Evolutionary conservation across 208 protist genomes (phyloP).

Genomic region (Trypanosoma cruzi): DNA sequence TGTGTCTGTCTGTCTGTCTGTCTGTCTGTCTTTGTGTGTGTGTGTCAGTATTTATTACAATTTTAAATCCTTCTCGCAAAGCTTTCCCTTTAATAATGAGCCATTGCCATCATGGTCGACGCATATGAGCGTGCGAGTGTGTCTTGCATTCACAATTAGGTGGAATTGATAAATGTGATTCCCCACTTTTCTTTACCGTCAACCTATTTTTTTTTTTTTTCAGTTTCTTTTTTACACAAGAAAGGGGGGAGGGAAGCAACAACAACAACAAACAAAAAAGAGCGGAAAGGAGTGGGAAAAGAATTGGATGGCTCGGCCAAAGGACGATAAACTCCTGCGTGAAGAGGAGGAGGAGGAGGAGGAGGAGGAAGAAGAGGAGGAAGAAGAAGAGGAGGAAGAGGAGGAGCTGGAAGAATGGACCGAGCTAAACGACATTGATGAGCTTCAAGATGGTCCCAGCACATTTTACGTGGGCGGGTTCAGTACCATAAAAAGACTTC

Average conservation of each 20-base stretch:
- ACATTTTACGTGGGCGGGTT: constrained; percentile 82
- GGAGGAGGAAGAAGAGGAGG: constrained; percentile 75
- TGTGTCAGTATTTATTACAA: no score
- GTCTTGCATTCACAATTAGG: no score
- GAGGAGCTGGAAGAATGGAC: constrained; percentile 78
- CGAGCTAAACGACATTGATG: constrained; percentile 53
- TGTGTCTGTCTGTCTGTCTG: no score
- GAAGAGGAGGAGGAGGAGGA: constrained; percentile 40
- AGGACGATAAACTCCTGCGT: constrained; percentile 33
- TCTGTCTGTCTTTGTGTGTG: neutral
- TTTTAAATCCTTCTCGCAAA: no score
- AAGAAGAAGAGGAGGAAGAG: constrained; percentile 75
- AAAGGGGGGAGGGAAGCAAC: neutral
- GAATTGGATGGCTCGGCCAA: constrained; percentile 32
- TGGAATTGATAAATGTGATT: no score
- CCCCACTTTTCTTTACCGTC: neutral
- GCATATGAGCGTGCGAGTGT: no score
- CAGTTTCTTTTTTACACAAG: neutral
- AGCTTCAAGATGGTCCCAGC: constrained; percentile 71
- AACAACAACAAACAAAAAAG: neutral
- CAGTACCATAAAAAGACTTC: constrained; percentile 53
- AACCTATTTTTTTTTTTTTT: constrained; percentile 4
- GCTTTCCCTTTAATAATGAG: no score
- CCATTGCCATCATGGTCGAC: no score
- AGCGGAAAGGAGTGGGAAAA: neutral